A percentile compares a stretch with the other conserved stretches of the same genome.
Conservation (phyloP, 345 rosid species). For the Physaria fendleri region DNA sequence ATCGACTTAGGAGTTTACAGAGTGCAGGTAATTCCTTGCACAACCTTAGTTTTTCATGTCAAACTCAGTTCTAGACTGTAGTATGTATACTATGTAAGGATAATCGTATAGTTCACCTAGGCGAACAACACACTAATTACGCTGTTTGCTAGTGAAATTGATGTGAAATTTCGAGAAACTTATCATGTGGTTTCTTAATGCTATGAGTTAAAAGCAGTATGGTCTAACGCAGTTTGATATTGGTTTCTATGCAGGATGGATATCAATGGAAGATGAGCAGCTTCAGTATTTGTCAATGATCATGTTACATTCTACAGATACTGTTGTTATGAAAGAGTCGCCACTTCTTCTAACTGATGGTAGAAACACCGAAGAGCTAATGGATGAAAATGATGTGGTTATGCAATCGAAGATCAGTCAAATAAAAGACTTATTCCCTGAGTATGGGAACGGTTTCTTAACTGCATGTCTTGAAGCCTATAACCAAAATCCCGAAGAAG, state of each 20-base stretch:
- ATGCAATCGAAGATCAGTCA: conserved; percentile 83
- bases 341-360: conserved; percentile 26
- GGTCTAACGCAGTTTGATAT: conserved; percentile 13
- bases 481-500: conserved; percentile 88
- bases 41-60: conserved; percentile 8
- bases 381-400: conserved; percentile 65
- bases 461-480: conserved; percentile 86
- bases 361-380: conserved; percentile 32
- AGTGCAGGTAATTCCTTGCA: conserved; percentile 41
- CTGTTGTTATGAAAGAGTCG: conserved; percentile 28
- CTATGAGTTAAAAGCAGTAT: background rate
- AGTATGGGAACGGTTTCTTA: conserved; percentile 72
- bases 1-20: conserved; percentile 58
- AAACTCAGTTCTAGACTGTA: background rate
- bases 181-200: background rate
- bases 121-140: background rate
- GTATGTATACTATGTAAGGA: background rate
- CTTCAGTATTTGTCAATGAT: conserved; percentile 71
- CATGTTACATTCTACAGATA: conserved; percentile 33
- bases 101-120: background rate
- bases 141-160: background rate
- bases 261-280: conserved; percentile 71
- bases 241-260: conserved; percentile 62
- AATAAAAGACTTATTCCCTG: conserved; percentile 88
- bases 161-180: background rate